Conservation (phyloP, 192 early-diverging fungal genomes). For the Anaeromyces robustus region DNA sequence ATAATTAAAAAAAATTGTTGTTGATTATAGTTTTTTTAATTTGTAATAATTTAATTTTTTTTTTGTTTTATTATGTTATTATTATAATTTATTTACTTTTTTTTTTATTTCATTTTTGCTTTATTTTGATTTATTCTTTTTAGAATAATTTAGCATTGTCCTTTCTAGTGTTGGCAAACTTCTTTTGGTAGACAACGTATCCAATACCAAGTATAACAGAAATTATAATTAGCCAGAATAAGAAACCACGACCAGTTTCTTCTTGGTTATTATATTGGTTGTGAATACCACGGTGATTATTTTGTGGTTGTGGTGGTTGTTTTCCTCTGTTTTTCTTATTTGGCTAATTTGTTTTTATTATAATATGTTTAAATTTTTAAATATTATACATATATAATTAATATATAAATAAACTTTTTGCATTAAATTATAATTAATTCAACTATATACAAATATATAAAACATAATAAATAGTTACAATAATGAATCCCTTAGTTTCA, state of each 20-base stretch:
- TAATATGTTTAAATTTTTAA: not conserved
- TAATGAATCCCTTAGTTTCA: slow-evolving; percentile 1
- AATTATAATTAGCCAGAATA: not conserved
- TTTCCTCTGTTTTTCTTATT: not conserved
- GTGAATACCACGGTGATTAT: not conserved
- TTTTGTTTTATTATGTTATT: no score
- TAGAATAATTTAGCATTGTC: not conserved
- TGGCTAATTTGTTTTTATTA: not conserved
- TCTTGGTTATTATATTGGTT: not conserved
- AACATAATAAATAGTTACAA: not conserved
- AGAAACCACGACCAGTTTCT: not conserved
- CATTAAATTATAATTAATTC: no score
- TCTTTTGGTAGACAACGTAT: not conserved
- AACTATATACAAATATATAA: no score
- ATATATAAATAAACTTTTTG: no score
- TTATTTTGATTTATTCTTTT: no score
- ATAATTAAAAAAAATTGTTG: no score
- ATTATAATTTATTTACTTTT: no score
- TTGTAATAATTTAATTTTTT: no score
- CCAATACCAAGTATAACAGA: not conserved
- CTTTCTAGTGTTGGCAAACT: not conserved
- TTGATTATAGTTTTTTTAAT: no score
- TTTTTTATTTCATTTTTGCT: no score
- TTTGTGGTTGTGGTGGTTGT: not conserved
- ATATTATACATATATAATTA: no score